Conservation (phyloP, 176 grass and related monocot genomes). For the Musa schizocarpa region DNA sequence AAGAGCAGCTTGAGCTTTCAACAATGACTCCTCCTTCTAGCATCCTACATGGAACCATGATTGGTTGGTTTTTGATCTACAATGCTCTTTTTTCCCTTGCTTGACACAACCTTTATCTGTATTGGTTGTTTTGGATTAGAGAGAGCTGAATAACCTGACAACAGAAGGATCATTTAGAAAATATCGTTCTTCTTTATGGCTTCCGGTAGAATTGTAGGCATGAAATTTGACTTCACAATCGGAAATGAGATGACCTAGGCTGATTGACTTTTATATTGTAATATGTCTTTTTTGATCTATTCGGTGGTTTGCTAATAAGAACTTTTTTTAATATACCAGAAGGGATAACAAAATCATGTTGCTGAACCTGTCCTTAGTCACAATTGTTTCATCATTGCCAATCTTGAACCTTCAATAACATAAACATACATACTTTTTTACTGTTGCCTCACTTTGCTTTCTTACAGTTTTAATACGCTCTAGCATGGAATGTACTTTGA, state of each 20-base stretch:
- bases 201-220: not conserved
- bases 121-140: no score
- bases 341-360: not conserved
- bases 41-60: conserved; percentile 96
- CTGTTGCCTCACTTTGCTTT: no score
- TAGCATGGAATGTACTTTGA: no score
- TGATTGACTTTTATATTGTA: not conserved
- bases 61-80: conserved; percentile 51
- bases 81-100: not conserved
- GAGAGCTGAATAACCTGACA: not conserved
- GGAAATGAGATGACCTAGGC: not conserved
- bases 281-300: not conserved
- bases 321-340: not conserved
- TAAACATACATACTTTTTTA: not conserved
- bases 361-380: not conserved
- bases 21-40: conserved; percentile 54
- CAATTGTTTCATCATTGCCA: not conserved
- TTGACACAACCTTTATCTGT: no score
- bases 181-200: not conserved
- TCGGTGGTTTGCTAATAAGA: not conserved
- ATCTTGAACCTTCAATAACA: not conserved
- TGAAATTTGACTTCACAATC: not conserved
- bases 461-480: no score
- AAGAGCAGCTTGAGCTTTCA: conserved; percentile 67
- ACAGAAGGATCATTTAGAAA: not conserved